Percentiles rank a stretch among this genome's conserved stretches.
These are phyloP conservation scores for Globisporangium spinosum DNA, from an alignment of 352 stramenopile genomes.

Conservation along the genomic window DNA sequence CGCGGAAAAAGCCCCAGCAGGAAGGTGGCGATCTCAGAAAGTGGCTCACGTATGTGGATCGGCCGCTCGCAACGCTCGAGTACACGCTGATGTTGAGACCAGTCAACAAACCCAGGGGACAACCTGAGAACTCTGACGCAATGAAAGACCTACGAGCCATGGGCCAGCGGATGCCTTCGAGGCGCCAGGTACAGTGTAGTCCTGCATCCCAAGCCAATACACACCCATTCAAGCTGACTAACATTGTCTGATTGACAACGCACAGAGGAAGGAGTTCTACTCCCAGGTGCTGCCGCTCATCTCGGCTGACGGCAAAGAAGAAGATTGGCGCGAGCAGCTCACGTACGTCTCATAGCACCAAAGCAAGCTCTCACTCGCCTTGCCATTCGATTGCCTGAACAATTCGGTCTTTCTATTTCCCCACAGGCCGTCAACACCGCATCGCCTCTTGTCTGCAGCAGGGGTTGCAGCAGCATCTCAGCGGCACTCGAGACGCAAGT, in stretches of 20 bases:
- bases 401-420: neutral
- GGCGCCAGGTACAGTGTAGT: slow-evolving; percentile 2
- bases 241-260: neutral
- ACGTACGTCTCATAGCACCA: slow-evolving; percentile 20
- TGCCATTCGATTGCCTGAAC: neutral
- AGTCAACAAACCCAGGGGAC: neutral
- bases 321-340: slow-evolving; percentile 43
- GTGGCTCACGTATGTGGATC: slow-evolving; percentile 14
- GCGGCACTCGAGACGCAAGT: slow-evolving; percentile 24
- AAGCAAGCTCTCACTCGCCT: neutral
- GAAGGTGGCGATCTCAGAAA: slow-evolving; percentile 2
- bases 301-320: slow-evolving; percentile 14
- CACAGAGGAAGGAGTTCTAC: slow-evolving; percentile 3
- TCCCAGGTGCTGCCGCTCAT: slow-evolving; percentile 2
- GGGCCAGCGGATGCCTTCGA: neutral
- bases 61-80: slow-evolving; percentile 3
- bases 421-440: slow-evolving; percentile 29
- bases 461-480: slow-evolving; percentile 4
- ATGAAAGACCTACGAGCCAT: neutral
- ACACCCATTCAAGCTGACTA: neutral
- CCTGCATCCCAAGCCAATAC: neutral
- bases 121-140: neutral
- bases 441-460: slow-evolving; percentile 24
- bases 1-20: slow-evolving; percentile 5
- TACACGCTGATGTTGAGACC: slow-evolving; percentile 7